A percentile compares a stretch with the other conserved stretches of the same genome.
These are phyloP conservation scores for Artemisia tridentata DNA, from an alignment of 129 eudicot genomes.

Conservation along the genomic window DNA sequence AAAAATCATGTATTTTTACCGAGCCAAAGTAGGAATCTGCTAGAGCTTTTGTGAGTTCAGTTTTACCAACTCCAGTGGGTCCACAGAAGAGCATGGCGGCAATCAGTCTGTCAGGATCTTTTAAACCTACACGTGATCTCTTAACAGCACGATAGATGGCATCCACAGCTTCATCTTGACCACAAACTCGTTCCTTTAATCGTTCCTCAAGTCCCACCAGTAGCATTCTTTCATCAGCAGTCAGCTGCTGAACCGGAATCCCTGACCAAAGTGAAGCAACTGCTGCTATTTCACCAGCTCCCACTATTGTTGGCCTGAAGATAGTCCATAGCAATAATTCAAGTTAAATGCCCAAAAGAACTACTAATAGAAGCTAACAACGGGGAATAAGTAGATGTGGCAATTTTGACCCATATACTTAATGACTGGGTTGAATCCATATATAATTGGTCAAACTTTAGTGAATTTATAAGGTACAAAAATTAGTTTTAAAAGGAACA, in stretches of 20 bases:
- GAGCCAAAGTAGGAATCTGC: constrained; percentile 88
- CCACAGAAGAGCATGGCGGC: constrained; percentile 95
- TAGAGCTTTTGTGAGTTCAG: constrained; percentile 92
- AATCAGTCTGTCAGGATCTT: constrained; percentile 82
- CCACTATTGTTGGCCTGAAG: constrained; percentile 56
- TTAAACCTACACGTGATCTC: constrained; percentile 85
- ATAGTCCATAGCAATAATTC: constrained; percentile 6
- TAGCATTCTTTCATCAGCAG: constrained; percentile 69
- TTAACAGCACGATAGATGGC: constrained; percentile 84
- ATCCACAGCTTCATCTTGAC: constrained; percentile 92
- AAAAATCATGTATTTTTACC: constrained; percentile 39
- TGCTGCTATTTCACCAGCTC: constrained; percentile 77
- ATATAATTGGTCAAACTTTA: too few species aligned
- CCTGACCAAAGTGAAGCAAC: constrained; percentile 95
- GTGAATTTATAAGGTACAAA: too few species aligned
- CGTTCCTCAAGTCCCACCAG: constrained; percentile 71
- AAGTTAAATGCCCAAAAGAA: neutral
- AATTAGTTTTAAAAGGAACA: too few species aligned
- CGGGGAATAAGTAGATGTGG: neutral
- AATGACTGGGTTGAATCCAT: too few species aligned
- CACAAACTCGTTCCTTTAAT: constrained; percentile 76
- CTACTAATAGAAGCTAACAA: neutral
- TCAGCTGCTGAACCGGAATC: constrained; percentile 70
- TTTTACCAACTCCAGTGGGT: constrained; percentile 99
- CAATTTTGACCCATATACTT: too few species aligned